A percentile compares a stretch with the other conserved stretches of the same genome.
Conservation (phyloP, 2,329 filamentous ascomycete genomes). For the Calonectria pseudoturangicola region DNA sequence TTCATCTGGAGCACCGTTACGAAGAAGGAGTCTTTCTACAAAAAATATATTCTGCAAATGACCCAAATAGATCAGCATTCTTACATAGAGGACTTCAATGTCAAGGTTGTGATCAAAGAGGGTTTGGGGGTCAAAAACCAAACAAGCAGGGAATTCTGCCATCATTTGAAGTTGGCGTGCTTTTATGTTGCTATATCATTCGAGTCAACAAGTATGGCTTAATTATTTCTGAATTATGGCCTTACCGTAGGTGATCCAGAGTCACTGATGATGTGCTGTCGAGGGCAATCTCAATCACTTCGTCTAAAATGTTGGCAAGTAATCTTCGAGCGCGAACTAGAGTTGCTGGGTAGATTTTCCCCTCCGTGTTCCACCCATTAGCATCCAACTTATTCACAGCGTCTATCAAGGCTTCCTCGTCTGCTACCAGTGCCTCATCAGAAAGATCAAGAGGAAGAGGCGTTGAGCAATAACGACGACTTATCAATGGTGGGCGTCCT, state of each 20-base stretch:
- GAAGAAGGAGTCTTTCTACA: conserved; percentile 37
- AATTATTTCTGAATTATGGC: neutral
- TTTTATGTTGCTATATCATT: conserved; percentile 30
- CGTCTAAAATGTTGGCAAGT: conserved; percentile 53
- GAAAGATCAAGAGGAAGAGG: conserved; percentile 73
- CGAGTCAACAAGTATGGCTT: conserved; percentile 2
- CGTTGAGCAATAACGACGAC: conserved; percentile 71
- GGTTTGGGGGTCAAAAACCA: conserved; percentile 25
- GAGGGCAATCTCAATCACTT: conserved; percentile 56
- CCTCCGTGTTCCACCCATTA: conserved; percentile 71
- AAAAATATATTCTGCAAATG: conserved; percentile 40
- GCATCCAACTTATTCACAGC: conserved; percentile 62
- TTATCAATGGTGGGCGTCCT: conserved; percentile 72
- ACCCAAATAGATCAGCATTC: conserved; percentile 33
- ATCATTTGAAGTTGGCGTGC: conserved; percentile 20
- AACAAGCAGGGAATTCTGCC: conserved; percentile 25
- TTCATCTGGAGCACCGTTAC: conserved; percentile 31
- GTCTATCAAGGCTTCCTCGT: conserved; percentile 55
- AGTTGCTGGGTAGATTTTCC: conserved; percentile 57
- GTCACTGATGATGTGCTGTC: neutral
- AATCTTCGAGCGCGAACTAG: conserved; percentile 51
- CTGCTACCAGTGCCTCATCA: conserved; percentile 68
- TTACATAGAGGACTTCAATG: conserved; percentile 5
- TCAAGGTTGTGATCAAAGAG: conserved; percentile 5
- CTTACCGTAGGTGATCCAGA: conserved; percentile 26